Conservation (phyloP, 345 rosid species). For the Eucalyptus lansdowneana region DNA sequence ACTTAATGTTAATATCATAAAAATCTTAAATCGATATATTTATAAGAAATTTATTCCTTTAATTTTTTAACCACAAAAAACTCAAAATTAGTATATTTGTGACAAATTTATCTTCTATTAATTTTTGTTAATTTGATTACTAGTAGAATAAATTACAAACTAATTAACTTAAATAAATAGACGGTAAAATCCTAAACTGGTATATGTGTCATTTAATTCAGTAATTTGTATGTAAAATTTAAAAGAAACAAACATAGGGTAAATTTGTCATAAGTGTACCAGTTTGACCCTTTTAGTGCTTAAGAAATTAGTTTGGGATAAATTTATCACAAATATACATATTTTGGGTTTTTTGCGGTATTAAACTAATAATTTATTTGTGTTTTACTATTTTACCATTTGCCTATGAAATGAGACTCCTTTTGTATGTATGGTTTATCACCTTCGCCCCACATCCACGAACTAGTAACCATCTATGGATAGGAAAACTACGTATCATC, state of each 20-base stretch:
- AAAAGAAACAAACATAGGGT: fast-evolving
- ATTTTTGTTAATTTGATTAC: no score
- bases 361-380: background rate
- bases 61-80: no score
- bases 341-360: no score
- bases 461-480: background rate
- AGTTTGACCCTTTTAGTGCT: fast-evolving
- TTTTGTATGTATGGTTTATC: background rate
- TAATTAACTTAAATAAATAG: no score
- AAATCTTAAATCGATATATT: no score
- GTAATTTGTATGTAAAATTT: no score
- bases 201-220: no score
- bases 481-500: background rate
- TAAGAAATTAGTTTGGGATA: no score
- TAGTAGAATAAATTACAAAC: no score
- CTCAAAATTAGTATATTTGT: no score
- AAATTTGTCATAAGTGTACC: fast-evolving
- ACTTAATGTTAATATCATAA: fast-evolving
- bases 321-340: fast-evolving
- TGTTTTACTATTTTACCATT: background rate
- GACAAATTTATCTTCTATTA: no score
- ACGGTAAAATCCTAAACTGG: no score
- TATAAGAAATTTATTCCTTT: fast-evolving
- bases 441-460: background rate
- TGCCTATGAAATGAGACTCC: background rate